Evolutionary conservation across 2,329 filamentous ascomycete species (phyloP), one percentile per base, ranked within the genome.

Genomic region (Neocucurbitaria cava): DNA sequence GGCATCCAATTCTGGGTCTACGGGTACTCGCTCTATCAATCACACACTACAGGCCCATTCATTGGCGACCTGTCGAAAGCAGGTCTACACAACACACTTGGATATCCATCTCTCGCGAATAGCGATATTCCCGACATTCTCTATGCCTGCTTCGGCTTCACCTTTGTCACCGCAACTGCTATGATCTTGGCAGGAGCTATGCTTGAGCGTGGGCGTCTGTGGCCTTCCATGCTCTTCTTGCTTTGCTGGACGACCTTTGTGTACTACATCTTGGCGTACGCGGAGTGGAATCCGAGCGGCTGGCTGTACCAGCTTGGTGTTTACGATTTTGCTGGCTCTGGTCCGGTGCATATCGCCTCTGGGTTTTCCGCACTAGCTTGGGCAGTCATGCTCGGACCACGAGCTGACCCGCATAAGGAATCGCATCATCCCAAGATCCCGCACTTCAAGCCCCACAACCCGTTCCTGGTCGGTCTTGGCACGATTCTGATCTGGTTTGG

Each of bases 251-350:
- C 69, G 0, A 73, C 71, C 1, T 73, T 73, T 17, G 71, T 73
- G 1, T 73, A 74, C 52, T 73, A 73, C n/a, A 53, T 70, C n/a
- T 54, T 91, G 56, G 89, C 89, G 42, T 90, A 89, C 76, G 91
- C 89, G 84, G 91, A 89, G 41, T 92, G 89, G 89, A 91, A 91
- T 75, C 77, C 81, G 46, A 87, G 86, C 58, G 89, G 89, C 42
- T 92, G 89, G 88, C 82, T 90, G 24, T 87, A 82, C 75, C 83
- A 83, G 18, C 82, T 91, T 38, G 87, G 87, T 43, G 85, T 87
- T 23, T 84, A 90, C 63, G 89, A 92, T 74, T 92, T 91, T 65
- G 89, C 89, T 30, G 89, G 89, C 40, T 89, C 88, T 41, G 89
- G 88, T 11, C 89, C 89, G 33, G 89, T 92, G 18, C 89, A 92